Percentiles rank a stretch among this genome's conserved stretches.
Evolutionary conservation across 106 monocot species (phyloP).

Genomic region (Chionographis japonica): DNA sequence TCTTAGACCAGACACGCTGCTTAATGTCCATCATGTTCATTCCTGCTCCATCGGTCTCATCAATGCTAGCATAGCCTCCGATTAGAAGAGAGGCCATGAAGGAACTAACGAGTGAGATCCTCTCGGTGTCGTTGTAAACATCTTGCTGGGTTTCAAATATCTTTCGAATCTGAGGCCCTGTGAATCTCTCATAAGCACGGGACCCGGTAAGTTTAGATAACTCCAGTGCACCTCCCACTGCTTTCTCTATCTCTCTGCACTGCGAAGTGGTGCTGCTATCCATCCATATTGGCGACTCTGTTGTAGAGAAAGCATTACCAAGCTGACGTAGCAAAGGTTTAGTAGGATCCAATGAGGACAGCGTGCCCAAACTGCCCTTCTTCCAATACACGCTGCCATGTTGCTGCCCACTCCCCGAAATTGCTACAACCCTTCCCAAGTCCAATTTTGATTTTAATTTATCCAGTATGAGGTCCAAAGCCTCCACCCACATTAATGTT

Average conservation of each 20-base stretch:
- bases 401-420: constrained; percentile 98
- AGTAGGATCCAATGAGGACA: constrained; percentile 58
- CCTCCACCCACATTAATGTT: constrained; percentile 97
- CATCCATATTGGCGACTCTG: constrained; percentile 95
- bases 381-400: constrained; percentile 99
- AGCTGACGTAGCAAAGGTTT: constrained; percentile 54
- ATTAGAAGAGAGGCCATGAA: constrained; percentile 87
- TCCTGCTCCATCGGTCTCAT: constrained; percentile 91
- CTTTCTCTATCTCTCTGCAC: constrained; percentile 86
- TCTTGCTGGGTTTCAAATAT: constrained; percentile 47
- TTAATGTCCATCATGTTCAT: constrained; percentile 98
- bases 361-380: constrained; percentile 43
- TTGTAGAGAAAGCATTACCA: constrained; percentile 62
- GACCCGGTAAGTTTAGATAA: constrained; percentile 88
- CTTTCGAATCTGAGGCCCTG: constrained; percentile 89
- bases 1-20: constrained; percentile 64
- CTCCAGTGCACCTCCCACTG: constrained; percentile 75
- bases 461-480: constrained; percentile 66
- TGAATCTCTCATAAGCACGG: constrained; percentile 78
- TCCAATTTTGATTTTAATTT: constrained; percentile 63
- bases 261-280: constrained; percentile 84
- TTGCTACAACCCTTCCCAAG: constrained; percentile 54
- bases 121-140: constrained; percentile 80
- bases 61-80: constrained; percentile 75
- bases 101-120: constrained; percentile 94